These are phyloP conservation scores for Leishmania tropica DNA, from an alignment of 208 protist species.

Conservation along the genomic window DNA sequence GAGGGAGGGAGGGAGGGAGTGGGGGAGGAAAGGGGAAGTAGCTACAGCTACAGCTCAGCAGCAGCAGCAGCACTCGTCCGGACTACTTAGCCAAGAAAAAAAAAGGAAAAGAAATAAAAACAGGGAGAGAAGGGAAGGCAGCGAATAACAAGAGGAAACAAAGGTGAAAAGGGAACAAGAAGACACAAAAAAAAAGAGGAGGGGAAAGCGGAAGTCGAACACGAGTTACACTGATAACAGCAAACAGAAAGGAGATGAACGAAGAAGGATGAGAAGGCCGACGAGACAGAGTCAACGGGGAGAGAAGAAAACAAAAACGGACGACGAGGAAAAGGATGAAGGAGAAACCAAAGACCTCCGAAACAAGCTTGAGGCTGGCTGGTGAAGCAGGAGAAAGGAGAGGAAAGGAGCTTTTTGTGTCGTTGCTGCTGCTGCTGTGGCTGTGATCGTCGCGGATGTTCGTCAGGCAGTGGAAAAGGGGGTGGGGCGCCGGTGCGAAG, in stretches of 20 bases:
- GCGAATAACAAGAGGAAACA: constrained; percentile 7
- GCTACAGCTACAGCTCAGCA: too few species aligned
- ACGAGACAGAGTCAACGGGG: background rate
- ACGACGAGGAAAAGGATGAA: constrained; percentile 13
- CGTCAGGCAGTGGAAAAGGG: background rate
- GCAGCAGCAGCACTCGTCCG: too few species aligned
- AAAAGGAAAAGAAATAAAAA: background rate
- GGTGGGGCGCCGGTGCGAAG: background rate
- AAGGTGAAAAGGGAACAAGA: background rate
- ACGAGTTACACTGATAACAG: background rate
- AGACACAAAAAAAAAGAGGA: background rate
- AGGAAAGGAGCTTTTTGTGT: background rate
- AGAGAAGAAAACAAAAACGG: background rate
- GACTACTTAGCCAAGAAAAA: background rate
- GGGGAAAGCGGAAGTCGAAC: constrained; percentile 7
- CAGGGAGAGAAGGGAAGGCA: constrained; percentile 12
- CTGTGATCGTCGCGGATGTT: background rate
- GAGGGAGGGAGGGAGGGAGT: background rate
- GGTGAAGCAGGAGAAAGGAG: background rate
- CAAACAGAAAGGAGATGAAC: constrained; percentile 3
- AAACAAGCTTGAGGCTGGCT: background rate
- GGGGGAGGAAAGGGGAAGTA: background rate
- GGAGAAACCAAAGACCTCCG: constrained; percentile 1
- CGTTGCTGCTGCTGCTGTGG: background rate
- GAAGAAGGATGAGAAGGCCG: background rate